phyloP scores from a whole-genome alignment of 2,329 filamentous ascomycete genomes.

The Grosmannia huntii region DNA sequence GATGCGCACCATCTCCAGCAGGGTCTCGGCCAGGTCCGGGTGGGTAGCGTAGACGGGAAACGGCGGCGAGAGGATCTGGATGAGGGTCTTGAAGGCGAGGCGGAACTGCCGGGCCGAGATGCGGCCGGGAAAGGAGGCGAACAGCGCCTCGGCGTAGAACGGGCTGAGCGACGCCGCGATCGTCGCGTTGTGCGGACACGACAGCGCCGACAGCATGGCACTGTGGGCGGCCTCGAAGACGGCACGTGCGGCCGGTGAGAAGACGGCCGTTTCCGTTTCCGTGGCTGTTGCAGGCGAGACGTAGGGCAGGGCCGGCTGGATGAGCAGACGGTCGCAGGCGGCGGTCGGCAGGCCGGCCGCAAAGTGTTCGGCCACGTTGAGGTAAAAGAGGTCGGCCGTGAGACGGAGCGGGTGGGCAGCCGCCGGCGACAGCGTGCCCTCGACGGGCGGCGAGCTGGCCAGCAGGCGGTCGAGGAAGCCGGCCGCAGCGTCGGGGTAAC shows the following conservation, averaged over 20 bases:
- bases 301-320: slow-evolving; percentile 64
- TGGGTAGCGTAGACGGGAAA: slow-evolving; percentile 60
- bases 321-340: slow-evolving; percentile 58
- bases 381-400: slow-evolving; percentile 62
- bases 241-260: slow-evolving; percentile 34
- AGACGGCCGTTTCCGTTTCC: slow-evolving; percentile 13
- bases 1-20: slow-evolving; percentile 66
- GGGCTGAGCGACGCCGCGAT: slow-evolving; percentile 61
- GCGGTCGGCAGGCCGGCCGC: slow-evolving; percentile 54
- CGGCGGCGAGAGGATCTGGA: slow-evolving; percentile 71
- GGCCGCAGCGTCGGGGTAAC: slow-evolving; percentile 53
- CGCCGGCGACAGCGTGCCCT: slow-evolving; percentile 31
- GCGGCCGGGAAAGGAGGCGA: slow-evolving; percentile 64
- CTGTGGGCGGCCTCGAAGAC: slow-evolving; percentile 86
- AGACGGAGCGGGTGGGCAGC: slow-evolving; percentile 53
- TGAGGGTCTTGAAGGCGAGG: slow-evolving; percentile 72
- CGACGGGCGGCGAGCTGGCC: slow-evolving; percentile 25
- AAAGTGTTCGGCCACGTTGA: slow-evolving; percentile 77
- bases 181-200: slow-evolving; percentile 62
- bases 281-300: slow-evolving; percentile 31
- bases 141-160: slow-evolving; percentile 72
- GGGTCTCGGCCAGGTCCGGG: slow-evolving; percentile 63
- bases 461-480: slow-evolving; percentile 54
- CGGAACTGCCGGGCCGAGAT: slow-evolving; percentile 79
- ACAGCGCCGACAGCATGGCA: slow-evolving; percentile 66